Evolutionary conservation across 768 basidiomycete genomes (phyloP).

Genomic region (Porpolomopsis calyptriformis): DNA sequence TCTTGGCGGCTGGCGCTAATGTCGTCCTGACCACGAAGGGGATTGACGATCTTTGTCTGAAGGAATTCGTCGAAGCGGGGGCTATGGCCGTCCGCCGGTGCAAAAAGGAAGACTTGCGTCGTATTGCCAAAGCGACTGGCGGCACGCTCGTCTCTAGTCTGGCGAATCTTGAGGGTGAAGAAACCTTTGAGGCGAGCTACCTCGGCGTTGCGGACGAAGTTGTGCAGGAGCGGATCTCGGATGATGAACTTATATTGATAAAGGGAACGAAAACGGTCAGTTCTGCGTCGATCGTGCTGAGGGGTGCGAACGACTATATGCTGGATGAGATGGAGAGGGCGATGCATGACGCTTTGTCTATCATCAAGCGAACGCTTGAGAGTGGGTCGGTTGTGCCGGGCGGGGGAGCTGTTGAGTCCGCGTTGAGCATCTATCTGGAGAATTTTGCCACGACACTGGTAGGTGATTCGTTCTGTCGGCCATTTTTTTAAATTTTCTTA

Average conservation of each 20-base stretch:
- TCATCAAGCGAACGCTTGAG: conserved; percentile 95
- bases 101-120: conserved; percentile 92
- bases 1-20: conserved; percentile 90
- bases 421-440: conserved; percentile 93
- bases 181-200: conserved; percentile 87
- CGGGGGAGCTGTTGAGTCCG: conserved; percentile 95
- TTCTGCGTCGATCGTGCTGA: conserved; percentile 84
- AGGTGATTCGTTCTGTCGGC: conserved; percentile 20
- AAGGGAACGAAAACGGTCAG: conserved; percentile 97
- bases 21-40: conserved; percentile 97
- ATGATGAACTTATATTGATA: conserved; percentile 93
- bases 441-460: conserved; percentile 98
- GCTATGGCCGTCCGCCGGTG: conserved; percentile 98
- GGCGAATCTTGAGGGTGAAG: conserved; percentile 95
- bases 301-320: conserved; percentile 99
- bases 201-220: conserved; percentile 95
- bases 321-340: conserved; percentile 99
- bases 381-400: conserved; percentile 94
- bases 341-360: conserved; percentile 85
- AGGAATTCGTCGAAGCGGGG: conserved; percentile 98
- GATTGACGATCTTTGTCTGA: conserved; percentile 94
- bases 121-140: conserved; percentile 95
- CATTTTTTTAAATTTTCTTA: conserved; percentile 7
- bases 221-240: conserved; percentile 92
- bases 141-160: conserved; percentile 87